Conservation (phyloP, 257 asterid species). For the Handroanthus guayacan region DNA sequence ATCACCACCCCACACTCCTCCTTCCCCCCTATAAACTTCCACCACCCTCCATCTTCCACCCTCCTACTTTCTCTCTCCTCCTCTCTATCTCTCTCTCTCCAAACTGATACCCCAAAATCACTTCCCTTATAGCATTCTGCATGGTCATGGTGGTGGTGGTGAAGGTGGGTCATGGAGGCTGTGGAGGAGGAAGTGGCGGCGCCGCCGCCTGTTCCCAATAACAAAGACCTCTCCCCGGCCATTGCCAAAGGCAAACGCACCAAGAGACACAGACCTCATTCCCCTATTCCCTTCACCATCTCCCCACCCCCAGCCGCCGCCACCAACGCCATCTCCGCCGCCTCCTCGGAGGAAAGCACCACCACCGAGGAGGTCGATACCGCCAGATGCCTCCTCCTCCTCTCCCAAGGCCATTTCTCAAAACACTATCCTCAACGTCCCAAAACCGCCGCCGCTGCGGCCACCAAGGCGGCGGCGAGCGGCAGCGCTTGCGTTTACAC, state of each 20-base stretch:
- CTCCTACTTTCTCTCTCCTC: constrained; percentile 45
- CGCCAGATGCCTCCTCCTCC: constrained; percentile 63
- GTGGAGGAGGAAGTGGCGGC: constrained; percentile 40
- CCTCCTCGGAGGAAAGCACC: constrained; percentile 49
- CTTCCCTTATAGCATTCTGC: not conserved
- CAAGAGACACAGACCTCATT: constrained; percentile 54
- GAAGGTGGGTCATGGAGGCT: constrained; percentile 50
- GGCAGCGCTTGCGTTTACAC: constrained; percentile 46
- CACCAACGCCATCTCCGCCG: constrained; percentile 7
- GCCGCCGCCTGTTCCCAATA: constrained; percentile 18
- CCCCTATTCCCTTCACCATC: constrained; percentile 53
- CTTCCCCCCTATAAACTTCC: constrained; percentile 40
- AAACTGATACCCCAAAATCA: not conserved
- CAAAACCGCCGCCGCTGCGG: not conserved
- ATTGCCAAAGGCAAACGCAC: constrained; percentile 63
- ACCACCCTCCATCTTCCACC: constrained; percentile 30
- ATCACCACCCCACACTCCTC: constrained; percentile 43
- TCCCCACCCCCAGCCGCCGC: not conserved
- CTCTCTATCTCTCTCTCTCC: constrained; percentile 34
- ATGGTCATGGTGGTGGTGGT: constrained; percentile 47
- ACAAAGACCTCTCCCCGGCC: constrained; percentile 37
- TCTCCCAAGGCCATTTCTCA: constrained; percentile 50
- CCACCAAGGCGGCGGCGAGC: constrained; percentile 12
- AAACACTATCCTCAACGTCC: not conserved
- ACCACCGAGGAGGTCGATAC: constrained; percentile 64